A percentile compares a stretch with the other conserved stretches of the same genome.
phyloP scores from a whole-genome alignment of 169 alveolate species.

The Plasmodium berghei region DNA sequence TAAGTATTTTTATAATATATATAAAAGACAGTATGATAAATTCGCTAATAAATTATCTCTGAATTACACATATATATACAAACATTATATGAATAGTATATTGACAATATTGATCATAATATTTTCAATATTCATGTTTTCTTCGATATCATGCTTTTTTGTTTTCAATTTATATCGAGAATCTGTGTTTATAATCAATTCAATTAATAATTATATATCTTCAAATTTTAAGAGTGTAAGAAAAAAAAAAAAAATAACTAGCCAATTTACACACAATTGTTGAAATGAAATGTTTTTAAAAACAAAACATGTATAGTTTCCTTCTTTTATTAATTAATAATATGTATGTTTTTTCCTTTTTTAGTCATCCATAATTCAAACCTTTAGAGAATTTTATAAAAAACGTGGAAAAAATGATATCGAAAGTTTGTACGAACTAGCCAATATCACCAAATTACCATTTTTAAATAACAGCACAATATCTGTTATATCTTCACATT shows the following conservation, averaged over 20 bases:
- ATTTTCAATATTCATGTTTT: conserved; percentile 62
- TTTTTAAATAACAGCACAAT: conserved; percentile 37
- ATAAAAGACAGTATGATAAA: conserved; percentile 42
- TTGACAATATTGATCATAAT: conserved; percentile 68
- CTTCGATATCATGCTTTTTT: conserved; percentile 57
- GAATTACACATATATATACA: conserved; percentile 38
- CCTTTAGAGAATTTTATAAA: conserved; percentile 33
- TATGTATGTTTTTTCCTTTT: not conserved
- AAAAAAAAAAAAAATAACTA: not conserved
- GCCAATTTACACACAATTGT: not conserved
- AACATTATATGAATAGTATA: conserved; percentile 50
- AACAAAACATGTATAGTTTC: not conserved
- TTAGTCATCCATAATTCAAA: conserved; percentile 54
- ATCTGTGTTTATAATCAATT: conserved; percentile 50
- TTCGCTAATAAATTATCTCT: conserved; percentile 7
- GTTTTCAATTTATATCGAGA: conserved; percentile 70
- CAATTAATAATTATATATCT: conserved; percentile 43
- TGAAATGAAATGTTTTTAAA: not conserved
- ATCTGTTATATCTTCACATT: conserved; percentile 30
- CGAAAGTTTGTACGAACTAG: conserved; percentile 40
- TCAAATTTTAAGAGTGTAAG: conserved; percentile 56
- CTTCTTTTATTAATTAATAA: not conserved
- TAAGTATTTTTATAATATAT: conserved; percentile 33
- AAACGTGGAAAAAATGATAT: conserved; percentile 52
- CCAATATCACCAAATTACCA: conserved; percentile 38